A percentile compares a stretch with the other conserved stretches of the same genome.
phyloP scores from a whole-genome alignment of 2,329 filamentous ascomycete genomes.

The Phialemoniopsis sp. region DNA sequence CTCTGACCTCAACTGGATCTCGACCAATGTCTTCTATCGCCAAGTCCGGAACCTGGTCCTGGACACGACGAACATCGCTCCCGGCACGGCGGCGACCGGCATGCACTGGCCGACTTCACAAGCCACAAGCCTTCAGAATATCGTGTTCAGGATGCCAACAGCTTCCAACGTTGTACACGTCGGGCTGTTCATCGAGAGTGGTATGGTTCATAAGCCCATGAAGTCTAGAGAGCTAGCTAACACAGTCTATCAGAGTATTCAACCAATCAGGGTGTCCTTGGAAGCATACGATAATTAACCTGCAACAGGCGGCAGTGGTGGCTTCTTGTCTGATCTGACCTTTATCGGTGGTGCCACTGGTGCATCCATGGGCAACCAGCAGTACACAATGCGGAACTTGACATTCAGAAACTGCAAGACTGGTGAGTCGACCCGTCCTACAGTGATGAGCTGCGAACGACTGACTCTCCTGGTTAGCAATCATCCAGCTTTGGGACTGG shows the following conservation, averaged over 20 bases:
- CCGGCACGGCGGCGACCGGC: conserved; percentile 42
- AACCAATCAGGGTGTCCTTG: neutral
- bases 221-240: too few relatives aligned
- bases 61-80: conserved; percentile 50
- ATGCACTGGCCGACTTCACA: conserved; percentile 70
- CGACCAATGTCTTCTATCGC: conserved; percentile 58
- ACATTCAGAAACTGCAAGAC: conserved; percentile 63
- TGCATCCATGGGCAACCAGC: conserved; percentile 63
- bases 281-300: neutral
- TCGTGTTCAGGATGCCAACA: conserved; percentile 49
- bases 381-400: conserved; percentile 66
- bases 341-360: conserved; percentile 56
- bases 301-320: conserved; percentile 21
- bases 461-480: too few relatives aligned
- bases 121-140: conserved; percentile 55
- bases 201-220: conserved; percentile 17
- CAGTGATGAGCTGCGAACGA: too few relatives aligned
- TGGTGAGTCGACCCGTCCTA: conserved; percentile 21
- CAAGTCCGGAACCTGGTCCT: conserved; percentile 56
- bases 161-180: conserved; percentile 46
- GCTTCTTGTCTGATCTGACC: conserved; percentile 48
- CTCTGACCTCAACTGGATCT: conserved; percentile 39
- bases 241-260: neutral
- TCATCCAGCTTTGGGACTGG: conserved; percentile 72
- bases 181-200: conserved; percentile 57